A percentile compares a stretch with the other conserved stretches of the same genome.
Evolutionary conservation across 768 basidiomycete species (phyloP).

Genomic region (Stropharia rugosoannulata): DNA sequence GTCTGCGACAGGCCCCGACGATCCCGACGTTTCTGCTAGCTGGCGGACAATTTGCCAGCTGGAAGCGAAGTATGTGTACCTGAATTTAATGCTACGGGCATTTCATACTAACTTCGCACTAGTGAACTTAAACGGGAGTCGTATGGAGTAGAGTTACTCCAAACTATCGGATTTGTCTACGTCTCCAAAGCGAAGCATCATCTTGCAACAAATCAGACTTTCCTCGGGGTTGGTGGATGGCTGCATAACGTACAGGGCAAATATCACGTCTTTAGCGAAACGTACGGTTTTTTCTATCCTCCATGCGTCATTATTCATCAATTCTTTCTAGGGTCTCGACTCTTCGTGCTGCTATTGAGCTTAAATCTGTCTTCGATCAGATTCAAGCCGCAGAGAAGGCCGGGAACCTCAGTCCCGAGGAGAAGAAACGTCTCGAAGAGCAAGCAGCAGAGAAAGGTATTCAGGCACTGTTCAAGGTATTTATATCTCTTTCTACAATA

Average conservation of each 20-base stretch:
- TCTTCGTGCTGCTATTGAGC: slow-evolving; percentile 80
- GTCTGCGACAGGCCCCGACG: slow-evolving; percentile 68
- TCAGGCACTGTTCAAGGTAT: slow-evolving; percentile 86
- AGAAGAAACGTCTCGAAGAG: slow-evolving; percentile 82
- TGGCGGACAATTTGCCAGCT: slow-evolving; percentile 78
- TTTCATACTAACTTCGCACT: neutral
- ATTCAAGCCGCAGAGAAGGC: slow-evolving; percentile 88
- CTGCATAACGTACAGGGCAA: slow-evolving; percentile 90
- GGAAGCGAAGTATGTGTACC: slow-evolving; percentile 71
- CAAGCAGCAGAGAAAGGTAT: slow-evolving; percentile 92
- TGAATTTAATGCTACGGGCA: neutral
- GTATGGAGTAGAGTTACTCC: slow-evolving; percentile 83
- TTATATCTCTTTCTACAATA: neutral
- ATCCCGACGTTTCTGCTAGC: slow-evolving; percentile 66
- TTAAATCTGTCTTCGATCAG: slow-evolving; percentile 89
- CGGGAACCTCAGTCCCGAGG: slow-evolving; percentile 75
- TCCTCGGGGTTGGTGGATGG: slow-evolving; percentile 91
- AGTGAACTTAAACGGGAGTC: slow-evolving; percentile 85
- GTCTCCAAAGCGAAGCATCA: slow-evolving; percentile 79
- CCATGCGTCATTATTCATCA: slow-evolving; percentile 2
- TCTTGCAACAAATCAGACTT: slow-evolving; percentile 67
- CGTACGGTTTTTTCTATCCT: slow-evolving; percentile 47
- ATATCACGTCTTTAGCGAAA: slow-evolving; percentile 92
- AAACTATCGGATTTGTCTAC: slow-evolving; percentile 88
- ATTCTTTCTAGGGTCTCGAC: slow-evolving; percentile 66